Percentiles rank a stretch among this genome's conserved stretches.
These are phyloP conservation scores for Rosa rugosa DNA, from an alignment of 306 rosid species.

Conservation along the genomic window DNA sequence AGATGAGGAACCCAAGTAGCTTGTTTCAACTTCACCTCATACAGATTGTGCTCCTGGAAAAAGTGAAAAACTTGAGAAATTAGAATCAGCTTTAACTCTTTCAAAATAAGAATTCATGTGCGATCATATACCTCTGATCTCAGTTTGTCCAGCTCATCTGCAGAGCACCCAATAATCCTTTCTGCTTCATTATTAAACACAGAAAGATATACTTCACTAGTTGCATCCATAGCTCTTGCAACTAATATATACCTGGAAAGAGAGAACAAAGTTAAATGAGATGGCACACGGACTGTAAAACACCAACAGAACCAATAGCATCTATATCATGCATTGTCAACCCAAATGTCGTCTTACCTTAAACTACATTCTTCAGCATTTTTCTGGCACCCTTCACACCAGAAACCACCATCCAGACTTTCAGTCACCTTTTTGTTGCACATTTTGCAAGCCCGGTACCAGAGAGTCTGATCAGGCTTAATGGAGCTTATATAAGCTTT, in stretches of 20 bases:
- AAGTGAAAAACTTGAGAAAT: background rate
- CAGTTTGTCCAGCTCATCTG: conserved; percentile 67
- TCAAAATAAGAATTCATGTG: background rate
- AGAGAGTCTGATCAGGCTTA: conserved; percentile 85
- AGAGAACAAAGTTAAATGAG: background rate
- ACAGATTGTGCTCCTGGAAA: conserved; percentile 54
- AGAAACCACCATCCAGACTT: conserved; percentile 63
- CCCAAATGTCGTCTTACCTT: conserved; percentile 37
- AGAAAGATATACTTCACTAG: conserved; percentile 62
- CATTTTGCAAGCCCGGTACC: conserved; percentile 87
- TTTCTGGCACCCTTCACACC: conserved; percentile 96
- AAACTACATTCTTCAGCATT: conserved; percentile 63
- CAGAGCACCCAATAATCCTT: conserved; percentile 75
- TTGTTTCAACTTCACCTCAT: conserved; percentile 59
- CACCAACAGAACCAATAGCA: background rate
- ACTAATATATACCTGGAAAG: conserved; percentile 60
- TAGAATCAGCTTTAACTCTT: background rate
- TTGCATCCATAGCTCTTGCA: conserved; percentile 55
- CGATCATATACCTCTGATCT: conserved; percentile 55
- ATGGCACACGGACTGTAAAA: background rate
- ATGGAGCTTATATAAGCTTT: conserved; percentile 66
- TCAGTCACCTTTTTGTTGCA: conserved; percentile 92
- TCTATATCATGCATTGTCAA: background rate
- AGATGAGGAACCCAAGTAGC: conserved; percentile 84
- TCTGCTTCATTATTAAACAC: conserved; percentile 78